Evolutionary conservation across 2,329 filamentous ascomycete genomes (phyloP), one percentile per base, ranked within the genome.

Genomic region (Leptographium galeiforme): DNA sequence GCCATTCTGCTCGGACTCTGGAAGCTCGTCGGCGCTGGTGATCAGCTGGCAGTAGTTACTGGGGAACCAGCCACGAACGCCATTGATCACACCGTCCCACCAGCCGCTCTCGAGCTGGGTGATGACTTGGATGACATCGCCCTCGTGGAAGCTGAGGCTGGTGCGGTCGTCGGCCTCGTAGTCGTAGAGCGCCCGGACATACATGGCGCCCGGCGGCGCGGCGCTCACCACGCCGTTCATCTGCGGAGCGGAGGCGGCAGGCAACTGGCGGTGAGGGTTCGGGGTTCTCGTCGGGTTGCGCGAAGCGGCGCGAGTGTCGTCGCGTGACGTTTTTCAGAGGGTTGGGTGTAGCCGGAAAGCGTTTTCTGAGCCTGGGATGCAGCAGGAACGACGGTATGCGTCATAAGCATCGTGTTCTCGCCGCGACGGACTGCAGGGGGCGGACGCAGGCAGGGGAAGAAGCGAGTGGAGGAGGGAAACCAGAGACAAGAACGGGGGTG

Each of bases 71-170:
- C 93, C 93, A 66, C 93, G 84, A 61, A 95, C 87, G 55, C 90
- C 89, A 64, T 96, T 93, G 67, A 98, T 95, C 53, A 98, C 89
- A 49, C 93, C 93, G 71, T 98, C 93, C 93, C 93, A 98, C 93
- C 93, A 98, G 54, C 93, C 93, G 63, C 90, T 97, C 69, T 98
- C 93, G 54, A 97, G 77, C 71, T 96, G 91, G 52, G 93, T 98
- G 63, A 98, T 91, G 62, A 98, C 93, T 71, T 97, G 91, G 63
- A 98, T 98, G 61, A 97, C 83, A 70, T 98, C 93, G 64, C 93
- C 93, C 68, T 95, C 87, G 63, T 89, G 88, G 70, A 98, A 98
- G 71, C 90, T 97, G 66, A 98, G 73, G 72, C 90, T 96, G 48
- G 91, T 97, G 63, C 89, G 84, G 70, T 98, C 93, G 71, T 98